Evolutionary conservation across 2,329 filamentous ascomycete species (phyloP), one percentile per base, ranked within the genome.

Genomic region (Exophiala alcalophila): DNA sequence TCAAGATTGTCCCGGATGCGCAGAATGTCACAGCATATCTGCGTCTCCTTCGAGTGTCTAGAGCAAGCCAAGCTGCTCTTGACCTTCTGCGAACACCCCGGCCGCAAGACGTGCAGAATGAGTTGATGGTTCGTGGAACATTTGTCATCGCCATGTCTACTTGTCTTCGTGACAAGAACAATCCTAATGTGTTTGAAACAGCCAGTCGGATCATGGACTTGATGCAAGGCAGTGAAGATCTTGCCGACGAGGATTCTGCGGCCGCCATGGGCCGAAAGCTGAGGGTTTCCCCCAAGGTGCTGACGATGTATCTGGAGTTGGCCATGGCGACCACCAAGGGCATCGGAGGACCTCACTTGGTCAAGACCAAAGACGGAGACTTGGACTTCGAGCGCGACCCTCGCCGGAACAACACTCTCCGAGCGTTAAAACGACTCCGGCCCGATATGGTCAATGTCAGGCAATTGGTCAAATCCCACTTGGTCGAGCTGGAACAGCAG

Each of bases 91-190:
- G 67, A 16, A 16, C 40, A 16, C 28, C 59, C 69, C 12, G 75
- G 66, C 47, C 62, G 64, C 54, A 43, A 83, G 57, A 77, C 76
- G 2, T 56, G 58, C 15, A 57, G 65, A 5, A 54, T 69, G 48
- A 59, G 76, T 26, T 54, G 16, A 49, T 64, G 60, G 42, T 55
- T 59, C 23, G 76, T 74, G 44, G 45, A 15, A 80, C 79, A 7
- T 86, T 89, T 66, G 77, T 78, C 39, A 76, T 87, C 32, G 87
- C 84, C 40, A 80, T 96, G 70, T 74, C 76, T 50, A 74, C 80
- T 4, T 95, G 89, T 62, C 68, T 79, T 16, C 77, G 83, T 43
- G 88, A 96, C 68, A 83, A 81, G 58, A 80, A 81, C 41, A 95
- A 94, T 61, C 71, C 63, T n/a, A 76, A 82, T 38, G 77, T 78